A percentile compares a stretch with the other conserved stretches of the same genome.
phyloP scores from a whole-genome alignment of 1,139 yeast genomes.

The Diutina neorugosa region DNA sequence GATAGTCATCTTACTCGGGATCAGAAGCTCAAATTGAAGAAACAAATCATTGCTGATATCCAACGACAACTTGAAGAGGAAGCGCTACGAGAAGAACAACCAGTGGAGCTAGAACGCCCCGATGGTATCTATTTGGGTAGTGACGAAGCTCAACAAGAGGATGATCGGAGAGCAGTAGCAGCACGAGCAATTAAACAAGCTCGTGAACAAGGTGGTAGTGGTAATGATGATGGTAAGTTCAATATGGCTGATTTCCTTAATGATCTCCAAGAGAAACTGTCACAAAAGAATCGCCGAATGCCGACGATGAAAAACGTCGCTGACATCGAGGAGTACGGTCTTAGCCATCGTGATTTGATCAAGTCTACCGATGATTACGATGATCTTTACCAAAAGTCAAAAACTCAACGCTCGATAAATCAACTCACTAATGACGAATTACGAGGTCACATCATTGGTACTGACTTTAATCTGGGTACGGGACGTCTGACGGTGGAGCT shows the following conservation, averaged over 20 bases:
- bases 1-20: background rate
- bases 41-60: slow-evolving; percentile 3
- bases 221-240: background rate
- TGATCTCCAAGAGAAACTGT: slow-evolving; percentile 3
- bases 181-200: background rate
- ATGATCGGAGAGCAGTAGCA: background rate
- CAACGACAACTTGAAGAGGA: background rate
- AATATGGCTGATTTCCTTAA: background rate
- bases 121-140: background rate
- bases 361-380: background rate
- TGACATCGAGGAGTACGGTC: background rate
- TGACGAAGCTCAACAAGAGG: background rate
- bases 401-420: background rate
- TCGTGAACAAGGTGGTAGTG: background rate
- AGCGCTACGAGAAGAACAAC: background rate
- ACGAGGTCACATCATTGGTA: background rate
- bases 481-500: background rate
- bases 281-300: background rate
- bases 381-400: background rate
- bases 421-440: background rate
- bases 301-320: background rate
- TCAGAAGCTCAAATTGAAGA: background rate
- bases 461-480: background rate
- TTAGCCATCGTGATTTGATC: background rate
- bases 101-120: too few species aligned